Conservation (phyloP, 345 rosid species). For the Acer yangbiense region DNA sequence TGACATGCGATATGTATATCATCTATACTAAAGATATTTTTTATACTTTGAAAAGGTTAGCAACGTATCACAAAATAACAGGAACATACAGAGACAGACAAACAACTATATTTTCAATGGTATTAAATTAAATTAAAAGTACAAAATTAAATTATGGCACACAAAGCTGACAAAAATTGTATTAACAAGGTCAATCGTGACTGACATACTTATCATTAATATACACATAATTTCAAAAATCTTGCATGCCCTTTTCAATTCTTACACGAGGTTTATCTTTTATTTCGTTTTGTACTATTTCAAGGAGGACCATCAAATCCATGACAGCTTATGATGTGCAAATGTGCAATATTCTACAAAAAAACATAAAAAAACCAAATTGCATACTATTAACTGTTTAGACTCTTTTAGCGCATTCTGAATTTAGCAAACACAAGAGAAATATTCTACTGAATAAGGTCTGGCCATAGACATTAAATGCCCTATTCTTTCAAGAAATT, state of each 20-base stretch:
- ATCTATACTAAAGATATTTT: not conserved
- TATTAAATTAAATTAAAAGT: not conserved
- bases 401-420: not conserved
- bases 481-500: not conserved
- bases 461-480: not conserved
- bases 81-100: not conserved
- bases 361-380: not conserved
- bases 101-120: not conserved
- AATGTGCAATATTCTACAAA: not conserved
- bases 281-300: not conserved
- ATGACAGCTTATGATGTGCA: not conserved
- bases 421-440: not conserved
- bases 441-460: slow-evolving; percentile 7
- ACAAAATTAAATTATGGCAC: not conserved
- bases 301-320: not conserved
- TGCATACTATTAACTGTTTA: not conserved
- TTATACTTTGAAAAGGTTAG: not conserved
- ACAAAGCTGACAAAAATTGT: not conserved
- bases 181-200: not conserved
- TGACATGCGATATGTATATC: not conserved
- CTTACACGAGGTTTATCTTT: not conserved
- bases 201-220: not conserved
- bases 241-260: not conserved
- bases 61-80: not conserved
- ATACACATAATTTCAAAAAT: not conserved